Conservation (phyloP, 2,329 filamentous ascomycete species). For the Xylariaceae sp. region DNA sequence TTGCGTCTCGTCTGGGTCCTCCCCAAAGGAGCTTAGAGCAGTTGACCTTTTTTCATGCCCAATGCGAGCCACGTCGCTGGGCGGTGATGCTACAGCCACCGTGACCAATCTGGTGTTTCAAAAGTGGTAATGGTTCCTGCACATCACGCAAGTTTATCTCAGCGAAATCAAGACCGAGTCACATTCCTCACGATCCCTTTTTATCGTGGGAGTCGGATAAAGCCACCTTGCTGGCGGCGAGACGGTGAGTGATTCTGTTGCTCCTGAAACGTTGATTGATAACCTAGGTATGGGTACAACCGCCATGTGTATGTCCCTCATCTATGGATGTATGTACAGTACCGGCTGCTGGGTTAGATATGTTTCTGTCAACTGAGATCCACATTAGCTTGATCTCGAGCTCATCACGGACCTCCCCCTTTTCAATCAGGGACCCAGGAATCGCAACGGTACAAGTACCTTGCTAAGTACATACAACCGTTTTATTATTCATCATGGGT, state of each 20-base stretch:
- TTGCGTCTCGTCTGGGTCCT: constrained; percentile 16
- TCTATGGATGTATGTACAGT: too few relatives aligned
- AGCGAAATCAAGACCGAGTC: constrained; percentile 18
- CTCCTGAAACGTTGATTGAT: not conserved
- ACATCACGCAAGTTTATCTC: constrained; percentile 22
- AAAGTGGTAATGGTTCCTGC: constrained; percentile 27
- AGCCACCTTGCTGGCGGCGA: not conserved
- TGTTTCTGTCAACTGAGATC: not conserved
- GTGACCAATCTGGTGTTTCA: constrained; percentile 12
- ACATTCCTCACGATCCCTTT: constrained; percentile 23
- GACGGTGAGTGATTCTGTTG: not conserved
- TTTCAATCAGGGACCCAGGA: constrained; percentile 7
- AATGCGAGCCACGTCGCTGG: constrained; percentile 24
- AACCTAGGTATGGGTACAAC: not conserved
- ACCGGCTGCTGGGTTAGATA: too few relatives aligned
- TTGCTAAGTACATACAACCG: too few relatives aligned
- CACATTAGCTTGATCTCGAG: not conserved
- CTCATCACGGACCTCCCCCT: constrained; percentile 17
- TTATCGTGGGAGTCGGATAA: constrained; percentile 2
- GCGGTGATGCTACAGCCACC: constrained; percentile 13
- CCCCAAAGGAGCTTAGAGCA: constrained; percentile 18
- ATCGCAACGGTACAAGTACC: constrained; percentile 19
- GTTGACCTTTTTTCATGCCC: constrained; percentile 17
- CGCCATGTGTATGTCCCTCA: not conserved
- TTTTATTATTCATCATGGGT: constrained; percentile 5